A percentile compares a stretch with the other conserved stretches of the same genome.
Evolutionary conservation across 805 yeast genomes (phyloP).

Genomic region (Lachancea nothofagi): DNA sequence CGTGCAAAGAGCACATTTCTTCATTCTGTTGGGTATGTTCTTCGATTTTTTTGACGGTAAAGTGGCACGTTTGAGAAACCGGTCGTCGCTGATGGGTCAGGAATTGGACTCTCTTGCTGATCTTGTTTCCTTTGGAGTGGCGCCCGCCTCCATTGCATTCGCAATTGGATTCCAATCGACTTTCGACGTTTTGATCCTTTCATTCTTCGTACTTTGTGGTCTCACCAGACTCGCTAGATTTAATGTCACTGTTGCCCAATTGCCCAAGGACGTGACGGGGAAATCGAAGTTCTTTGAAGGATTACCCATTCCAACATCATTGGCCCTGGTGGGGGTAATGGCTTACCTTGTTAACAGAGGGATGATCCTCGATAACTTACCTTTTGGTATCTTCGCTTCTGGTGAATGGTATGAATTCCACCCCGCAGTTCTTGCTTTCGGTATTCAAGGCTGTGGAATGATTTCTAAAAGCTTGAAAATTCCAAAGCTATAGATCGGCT

Average conservation of each 20-base stretch:
- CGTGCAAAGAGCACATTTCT: conserved; percentile 82
- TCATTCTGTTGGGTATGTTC: conserved; percentile 84
- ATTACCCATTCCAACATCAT: conserved; percentile 87
- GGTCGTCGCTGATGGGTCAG: conserved; percentile 91
- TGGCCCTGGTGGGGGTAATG: conserved; percentile 69
- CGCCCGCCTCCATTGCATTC: conserved; percentile 91
- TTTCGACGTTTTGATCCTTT: conserved; percentile 65
- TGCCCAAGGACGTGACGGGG: conserved; percentile 86
- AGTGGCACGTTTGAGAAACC: conserved; percentile 90
- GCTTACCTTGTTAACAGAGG: conserved; percentile 55
- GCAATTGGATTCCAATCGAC: conserved; percentile 85
- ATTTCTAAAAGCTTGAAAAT: conserved; percentile 85
- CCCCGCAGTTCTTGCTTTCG: conserved; percentile 56
- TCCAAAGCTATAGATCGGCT: conserved; percentile 61
- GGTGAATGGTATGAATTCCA: conserved; percentile 69
- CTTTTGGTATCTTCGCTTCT: conserved; percentile 56
- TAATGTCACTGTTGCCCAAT: conserved; percentile 86
- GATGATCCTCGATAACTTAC: conserved; percentile 47
- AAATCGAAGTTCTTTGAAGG: conserved; percentile 94
- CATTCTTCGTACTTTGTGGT: conserved; percentile 89
- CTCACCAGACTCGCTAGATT: conserved; percentile 90
- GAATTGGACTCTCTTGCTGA: conserved; percentile 97
- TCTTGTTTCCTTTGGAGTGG: conserved; percentile 88
- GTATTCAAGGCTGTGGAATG: conserved; percentile 83
- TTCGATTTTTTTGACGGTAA: conserved; percentile 97